phyloP scores from a whole-genome alignment of 2,329 filamentous ascomycete genomes.

The Ceratocystis cubensis region DNA sequence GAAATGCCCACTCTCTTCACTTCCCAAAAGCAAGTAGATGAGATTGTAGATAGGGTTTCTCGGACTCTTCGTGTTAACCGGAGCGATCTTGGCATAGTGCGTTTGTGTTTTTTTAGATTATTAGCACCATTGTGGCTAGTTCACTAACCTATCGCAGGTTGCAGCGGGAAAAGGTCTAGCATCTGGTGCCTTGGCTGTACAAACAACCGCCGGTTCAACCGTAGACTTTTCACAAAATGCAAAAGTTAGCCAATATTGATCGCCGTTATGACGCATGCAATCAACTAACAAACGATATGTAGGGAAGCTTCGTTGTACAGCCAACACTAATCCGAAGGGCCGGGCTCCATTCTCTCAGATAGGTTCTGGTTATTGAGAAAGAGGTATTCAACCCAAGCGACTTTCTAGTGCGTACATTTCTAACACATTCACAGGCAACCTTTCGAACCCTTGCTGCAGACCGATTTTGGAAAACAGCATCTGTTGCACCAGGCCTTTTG shows the following conservation, averaged over 20 bases:
- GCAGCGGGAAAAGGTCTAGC: conserved; percentile 63
- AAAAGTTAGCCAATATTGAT: conserved; percentile 26
- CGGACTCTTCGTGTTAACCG: conserved; percentile 54
- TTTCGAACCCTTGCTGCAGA: conserved; percentile 54
- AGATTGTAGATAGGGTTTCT: conserved; percentile 61
- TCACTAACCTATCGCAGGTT: conserved; percentile 35
- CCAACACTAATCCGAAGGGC: conserved; percentile 38
- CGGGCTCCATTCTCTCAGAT: conserved; percentile 39
- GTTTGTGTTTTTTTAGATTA: not conserved
- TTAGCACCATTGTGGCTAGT: not conserved
- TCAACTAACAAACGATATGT: not conserved
- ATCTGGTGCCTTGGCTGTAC: conserved; percentile 43
- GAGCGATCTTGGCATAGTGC: conserved; percentile 56
- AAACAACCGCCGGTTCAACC: conserved; percentile 33
- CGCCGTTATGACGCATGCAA: no score
- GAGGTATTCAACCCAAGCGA: conserved; percentile 39
- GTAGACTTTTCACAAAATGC: conserved; percentile 26
- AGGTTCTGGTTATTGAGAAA: conserved; percentile 68
- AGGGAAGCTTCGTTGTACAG: conserved; percentile 52
- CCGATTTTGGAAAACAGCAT: conserved; percentile 39
- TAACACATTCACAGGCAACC: conserved; percentile 46
- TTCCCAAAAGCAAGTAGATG: conserved; percentile 55
- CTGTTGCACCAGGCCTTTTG: conserved; percentile 47
- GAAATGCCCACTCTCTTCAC: conserved; percentile 60
- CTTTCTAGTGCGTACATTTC: conserved; percentile 21